Evolutionary conservation across 495 filamentous ascomycete species (phyloP).

Genomic region (Penicillium crystallinum): DNA sequence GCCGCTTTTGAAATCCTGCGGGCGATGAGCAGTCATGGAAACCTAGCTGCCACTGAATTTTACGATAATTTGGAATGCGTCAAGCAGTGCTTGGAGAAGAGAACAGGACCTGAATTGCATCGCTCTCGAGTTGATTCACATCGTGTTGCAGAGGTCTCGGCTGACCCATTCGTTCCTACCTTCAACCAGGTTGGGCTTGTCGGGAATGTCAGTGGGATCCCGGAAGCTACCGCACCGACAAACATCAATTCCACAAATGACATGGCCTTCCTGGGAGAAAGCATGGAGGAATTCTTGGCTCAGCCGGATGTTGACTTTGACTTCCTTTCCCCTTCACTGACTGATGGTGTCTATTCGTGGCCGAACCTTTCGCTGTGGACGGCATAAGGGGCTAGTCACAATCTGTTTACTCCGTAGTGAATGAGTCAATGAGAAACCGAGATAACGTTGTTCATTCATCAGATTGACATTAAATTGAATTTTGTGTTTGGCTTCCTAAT

Average conservation of each 20-base stretch:
- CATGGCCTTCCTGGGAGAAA: constrained; percentile 26
- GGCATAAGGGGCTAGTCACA: constrained; percentile 1
- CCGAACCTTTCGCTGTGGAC: constrained; percentile 20
- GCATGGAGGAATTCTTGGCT: constrained; percentile 30
- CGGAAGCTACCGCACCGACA: constrained; percentile 5
- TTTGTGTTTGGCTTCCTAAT: too few species aligned
- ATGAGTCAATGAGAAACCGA: background rate
- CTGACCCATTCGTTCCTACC: background rate
- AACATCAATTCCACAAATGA: constrained; percentile 11
- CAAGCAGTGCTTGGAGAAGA: constrained; percentile 11
- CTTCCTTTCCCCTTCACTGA: constrained; percentile 13
- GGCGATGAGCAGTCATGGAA: constrained; percentile 26
- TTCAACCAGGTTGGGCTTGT: background rate
- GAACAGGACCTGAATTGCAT: background rate
- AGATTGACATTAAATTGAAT: background rate
- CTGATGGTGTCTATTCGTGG: constrained; percentile 20
- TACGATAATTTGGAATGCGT: constrained; percentile 26
- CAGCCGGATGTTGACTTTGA: constrained; percentile 19
- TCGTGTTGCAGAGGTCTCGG: background rate
- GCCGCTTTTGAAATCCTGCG: constrained; percentile 26
- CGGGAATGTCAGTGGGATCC: background rate
- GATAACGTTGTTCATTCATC: background rate
- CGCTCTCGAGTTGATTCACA: background rate
- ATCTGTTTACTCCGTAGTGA: background rate
- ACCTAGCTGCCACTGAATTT: constrained; percentile 29